These are phyloP conservation scores for Vaccinium macrocarpon DNA, from an alignment of 148 eudicot genomes.

Conservation along the genomic window DNA sequence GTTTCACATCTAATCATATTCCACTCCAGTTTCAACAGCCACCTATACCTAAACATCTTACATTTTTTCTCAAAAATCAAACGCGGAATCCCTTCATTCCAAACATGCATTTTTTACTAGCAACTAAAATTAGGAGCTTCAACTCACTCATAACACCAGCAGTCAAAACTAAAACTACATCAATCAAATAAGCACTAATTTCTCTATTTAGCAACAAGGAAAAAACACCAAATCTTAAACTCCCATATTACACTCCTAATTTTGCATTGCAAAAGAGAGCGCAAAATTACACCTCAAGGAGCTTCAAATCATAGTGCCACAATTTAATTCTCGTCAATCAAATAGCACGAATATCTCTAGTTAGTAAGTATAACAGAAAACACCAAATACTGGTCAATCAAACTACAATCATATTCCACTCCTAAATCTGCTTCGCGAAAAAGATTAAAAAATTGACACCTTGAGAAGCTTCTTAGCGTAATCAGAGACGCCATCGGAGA, in stretches of 20 bases:
- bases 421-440: background rate
- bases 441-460: slow-evolving; percentile 29
- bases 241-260: too few species aligned
- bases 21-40: background rate
- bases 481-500: slow-evolving; percentile 88
- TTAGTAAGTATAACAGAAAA: background rate
- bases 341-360: background rate
- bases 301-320: too few species aligned
- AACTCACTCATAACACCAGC: background rate
- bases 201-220: background rate
- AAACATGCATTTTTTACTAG: background rate
- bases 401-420: background rate
- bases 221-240: background rate
- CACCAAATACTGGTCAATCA: background rate
- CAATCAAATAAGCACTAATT: background rate
- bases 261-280: too few species aligned
- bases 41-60: background rate
- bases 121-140: background rate
- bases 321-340: too few species aligned
- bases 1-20: background rate
- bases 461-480: slow-evolving; percentile 64
- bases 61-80: background rate
- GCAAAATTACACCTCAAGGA: too few species aligned
- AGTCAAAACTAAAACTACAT: background rate
- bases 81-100: background rate